These are phyloP conservation scores for Coemansia sp. DNA, from an alignment of 192 early-diverging fungal species.

Conservation along the genomic window DNA sequence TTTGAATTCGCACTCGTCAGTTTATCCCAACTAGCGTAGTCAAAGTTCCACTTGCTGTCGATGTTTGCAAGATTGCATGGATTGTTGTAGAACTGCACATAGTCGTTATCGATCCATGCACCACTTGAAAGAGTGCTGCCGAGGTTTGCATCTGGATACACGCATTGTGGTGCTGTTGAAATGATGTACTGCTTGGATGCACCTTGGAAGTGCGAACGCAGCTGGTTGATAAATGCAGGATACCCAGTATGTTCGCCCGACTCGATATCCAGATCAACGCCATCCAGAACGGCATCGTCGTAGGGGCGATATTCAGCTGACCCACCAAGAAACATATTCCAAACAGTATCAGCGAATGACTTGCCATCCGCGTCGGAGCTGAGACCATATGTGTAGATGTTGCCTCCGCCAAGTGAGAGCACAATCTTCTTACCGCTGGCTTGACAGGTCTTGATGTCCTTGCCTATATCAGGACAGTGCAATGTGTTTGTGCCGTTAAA, in stretches of 20 bases:
- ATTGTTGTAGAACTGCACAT: constrained; percentile 84
- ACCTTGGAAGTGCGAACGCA: constrained; percentile 57
- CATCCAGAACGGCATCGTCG: constrained; percentile 70
- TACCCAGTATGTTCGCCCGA: constrained; percentile 61
- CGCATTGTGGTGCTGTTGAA: constrained; percentile 72
- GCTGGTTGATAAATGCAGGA: constrained; percentile 57
- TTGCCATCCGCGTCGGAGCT: constrained; percentile 55
- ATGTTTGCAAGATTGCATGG: constrained; percentile 62
- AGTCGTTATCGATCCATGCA: constrained; percentile 66
- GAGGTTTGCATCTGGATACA: constrained; percentile 67
- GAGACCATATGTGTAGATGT: constrained; percentile 64
- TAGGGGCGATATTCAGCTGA: constrained; percentile 63
- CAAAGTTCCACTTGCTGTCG: constrained; percentile 67
- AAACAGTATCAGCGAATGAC: constrained; percentile 68
- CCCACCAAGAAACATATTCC: constrained; percentile 76
- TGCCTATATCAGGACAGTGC: constrained; percentile 66
- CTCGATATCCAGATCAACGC: constrained; percentile 73
- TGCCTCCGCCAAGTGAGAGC: constrained; percentile 71
- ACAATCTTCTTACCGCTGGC: constrained; percentile 70
- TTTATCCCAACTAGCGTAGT: constrained; percentile 62
- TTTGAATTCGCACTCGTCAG: constrained; percentile 61
- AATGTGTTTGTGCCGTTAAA: constrained; percentile 62
- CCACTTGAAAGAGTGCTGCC: constrained; percentile 53
- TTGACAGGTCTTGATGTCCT: constrained; percentile 74
- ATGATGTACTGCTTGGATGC: constrained; percentile 59